Evolutionary conservation across 2,329 filamentous ascomycete species (phyloP).

Genomic region (Pseudogymnoascus sp.): DNA sequence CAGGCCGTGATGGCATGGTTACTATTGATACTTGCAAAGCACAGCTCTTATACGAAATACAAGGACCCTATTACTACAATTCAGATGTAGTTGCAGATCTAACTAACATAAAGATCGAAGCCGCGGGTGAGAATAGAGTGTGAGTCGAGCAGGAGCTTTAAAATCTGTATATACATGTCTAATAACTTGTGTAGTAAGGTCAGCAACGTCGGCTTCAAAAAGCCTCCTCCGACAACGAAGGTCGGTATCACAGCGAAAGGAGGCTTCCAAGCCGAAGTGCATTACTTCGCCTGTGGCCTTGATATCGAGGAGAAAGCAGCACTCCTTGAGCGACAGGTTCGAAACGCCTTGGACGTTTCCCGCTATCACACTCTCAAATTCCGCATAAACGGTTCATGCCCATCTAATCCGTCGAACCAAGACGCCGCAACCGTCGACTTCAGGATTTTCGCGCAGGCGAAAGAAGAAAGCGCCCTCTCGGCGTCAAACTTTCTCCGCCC

Average conservation of each 20-base stretch:
- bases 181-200: slow-evolving; percentile 25
- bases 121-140: slow-evolving; percentile 29
- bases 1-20: slow-evolving; percentile 13
- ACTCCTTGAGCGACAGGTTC: slow-evolving; percentile 36
- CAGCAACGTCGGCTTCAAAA: slow-evolving; percentile 17
- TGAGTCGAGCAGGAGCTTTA: slow-evolving; percentile 14
- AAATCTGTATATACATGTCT: slow-evolving; percentile 22
- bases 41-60: slow-evolving; percentile 34
- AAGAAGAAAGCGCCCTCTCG: slow-evolving; percentile 27
- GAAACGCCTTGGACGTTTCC: slow-evolving; percentile 28
- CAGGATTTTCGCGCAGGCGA: slow-evolving; percentile 41
- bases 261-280: slow-evolving; percentile 39
- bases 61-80: slow-evolving; percentile 31
- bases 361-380: slow-evolving; percentile 30
- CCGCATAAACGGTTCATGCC: slow-evolving; percentile 31
- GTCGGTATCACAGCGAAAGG: slow-evolving; percentile 39
- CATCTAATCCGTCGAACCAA: slow-evolving; percentile 37
- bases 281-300: slow-evolving; percentile 37
- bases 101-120: slow-evolving; percentile 36
- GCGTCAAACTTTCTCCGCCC: slow-evolving; percentile 34
- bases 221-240: slow-evolving; percentile 32
- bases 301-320: slow-evolving; percentile 37
- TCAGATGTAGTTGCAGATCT: slow-evolving; percentile 29
- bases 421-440: slow-evolving; percentile 43
- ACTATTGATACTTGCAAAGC: slow-evolving; percentile 24